A percentile compares a stretch with the other conserved stretches of the same genome.
Conservation (phyloP, 306 rosid genomes). For the Fragaria vesca region DNA sequence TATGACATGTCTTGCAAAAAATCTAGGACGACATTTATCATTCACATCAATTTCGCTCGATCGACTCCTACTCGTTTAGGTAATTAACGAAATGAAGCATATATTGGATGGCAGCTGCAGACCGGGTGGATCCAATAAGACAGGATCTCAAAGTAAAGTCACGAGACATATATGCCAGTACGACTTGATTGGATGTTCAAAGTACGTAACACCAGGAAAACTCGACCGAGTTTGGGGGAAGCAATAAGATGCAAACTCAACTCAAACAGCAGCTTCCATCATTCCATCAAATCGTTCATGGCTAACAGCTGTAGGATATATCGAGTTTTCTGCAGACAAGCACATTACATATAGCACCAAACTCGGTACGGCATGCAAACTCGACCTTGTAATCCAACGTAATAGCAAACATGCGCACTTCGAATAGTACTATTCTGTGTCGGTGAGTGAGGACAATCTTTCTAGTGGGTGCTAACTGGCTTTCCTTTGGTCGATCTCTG, state of each 20-base stretch:
- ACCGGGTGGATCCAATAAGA: neutral
- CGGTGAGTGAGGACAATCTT: neutral
- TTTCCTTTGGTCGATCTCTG: neutral
- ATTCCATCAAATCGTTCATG: neutral
- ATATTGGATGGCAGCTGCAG: neutral
- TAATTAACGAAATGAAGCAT: neutral
- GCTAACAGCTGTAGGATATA: conserved; percentile 13
- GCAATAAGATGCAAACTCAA: neutral
- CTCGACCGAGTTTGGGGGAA: neutral
- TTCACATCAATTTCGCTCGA: neutral
- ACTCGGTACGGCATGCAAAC: neutral
- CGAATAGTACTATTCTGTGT: neutral
- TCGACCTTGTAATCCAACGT: neutral
- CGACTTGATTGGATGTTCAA: neutral
- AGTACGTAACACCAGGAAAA: neutral
- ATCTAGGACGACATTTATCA: neutral
- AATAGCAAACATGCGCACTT: neutral
- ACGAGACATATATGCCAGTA: neutral
- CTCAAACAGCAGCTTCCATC: neutral
- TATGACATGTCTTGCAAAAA: too few species aligned
- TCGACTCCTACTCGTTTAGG: neutral
- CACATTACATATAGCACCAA: neutral
- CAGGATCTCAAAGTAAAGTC: neutral
- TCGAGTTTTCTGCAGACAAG: neutral
- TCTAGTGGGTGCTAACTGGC: neutral